Base-by-base conservation (phyloP, 2,329 filamentous ascomycete genomes). In the Podosphaera xanthii region DNA sequence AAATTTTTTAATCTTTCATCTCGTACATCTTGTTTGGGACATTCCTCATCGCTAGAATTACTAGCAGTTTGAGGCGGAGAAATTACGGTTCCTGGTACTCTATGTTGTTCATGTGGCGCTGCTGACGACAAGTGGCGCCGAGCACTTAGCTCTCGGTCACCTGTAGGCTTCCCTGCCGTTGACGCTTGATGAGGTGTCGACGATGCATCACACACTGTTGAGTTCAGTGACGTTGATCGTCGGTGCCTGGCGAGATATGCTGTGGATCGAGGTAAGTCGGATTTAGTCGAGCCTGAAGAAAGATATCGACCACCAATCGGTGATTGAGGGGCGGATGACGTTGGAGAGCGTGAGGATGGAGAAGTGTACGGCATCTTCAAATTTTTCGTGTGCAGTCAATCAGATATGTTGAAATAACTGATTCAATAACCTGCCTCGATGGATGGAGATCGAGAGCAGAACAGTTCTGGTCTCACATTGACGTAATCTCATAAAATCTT, bases 21-120 rank as follows among this genome's bases (percentile, higher is more conserved):
- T 62, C 65, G 30, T 14, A 10, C 14, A 54, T 35, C 14, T 36
- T 14, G 7, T 35, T 63, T 22, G 58, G 59, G 14, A 36, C 59
- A n/a, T 67, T 94, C 88, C 65, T 94, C 88, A 69, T 95, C 90
- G 70, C 90, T 89, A 34, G 84, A 90, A 64, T 84, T 86, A 46
- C 80, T 78, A 5, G 79, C 78, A 40, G 90, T 95, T 67, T 96
- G 91, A 8, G 91, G 91, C 42, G 91, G 91, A 0, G 91, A 96
- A 61, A 94, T 86, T 65, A 95, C 81, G 63, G 87, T 89, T 62
- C 87, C 88, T 62, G 81, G 80, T 49, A 89, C 88, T 70, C 95
- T 92, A 63, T 80, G 74, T 61, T 81, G 71, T 34, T 75, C 78
- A 72, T 87, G 82, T 63, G 82, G 87, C 63, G 88, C 72, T 22